These are phyloP conservation scores for Colletotrichum camelliae DNA, from an alignment of 2,329 filamentous ascomycete genomes.

Conservation along the genomic window DNA sequence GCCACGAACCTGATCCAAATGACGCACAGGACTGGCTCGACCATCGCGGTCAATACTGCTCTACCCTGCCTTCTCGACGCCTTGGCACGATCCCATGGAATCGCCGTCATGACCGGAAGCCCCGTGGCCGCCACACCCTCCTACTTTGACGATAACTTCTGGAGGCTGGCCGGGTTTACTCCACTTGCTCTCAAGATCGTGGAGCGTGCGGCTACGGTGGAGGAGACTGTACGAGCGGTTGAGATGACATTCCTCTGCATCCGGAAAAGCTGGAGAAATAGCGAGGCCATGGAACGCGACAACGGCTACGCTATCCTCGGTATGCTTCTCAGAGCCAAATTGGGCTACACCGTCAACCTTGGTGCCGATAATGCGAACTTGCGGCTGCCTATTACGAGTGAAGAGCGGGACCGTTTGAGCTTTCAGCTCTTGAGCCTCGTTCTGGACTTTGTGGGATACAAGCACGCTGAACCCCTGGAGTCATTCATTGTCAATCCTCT, in stretches of 20 bases:
- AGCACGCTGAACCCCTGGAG: slow-evolving; percentile 77
- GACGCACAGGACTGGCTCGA: slow-evolving; percentile 75
- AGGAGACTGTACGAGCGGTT: slow-evolving; percentile 77
- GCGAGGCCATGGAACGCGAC: slow-evolving; percentile 96
- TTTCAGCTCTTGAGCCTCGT: slow-evolving; percentile 77
- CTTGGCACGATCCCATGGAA: slow-evolving; percentile 79
- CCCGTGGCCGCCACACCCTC: slow-evolving; percentile 83
- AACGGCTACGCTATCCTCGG: slow-evolving; percentile 91
- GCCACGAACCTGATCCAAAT: slow-evolving; percentile 71
- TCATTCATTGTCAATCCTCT: slow-evolving; percentile 96
- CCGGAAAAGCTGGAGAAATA: slow-evolving; percentile 93
- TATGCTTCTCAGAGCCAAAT: slow-evolving; percentile 82
- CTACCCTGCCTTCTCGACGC: slow-evolving; percentile 89
- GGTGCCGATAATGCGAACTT: slow-evolving; percentile 29
- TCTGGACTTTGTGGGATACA: slow-evolving; percentile 88
- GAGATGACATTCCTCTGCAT: slow-evolving; percentile 87
- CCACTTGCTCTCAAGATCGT: slow-evolving; percentile 85
- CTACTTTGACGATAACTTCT: slow-evolving; percentile 88
- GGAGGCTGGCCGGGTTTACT: slow-evolving; percentile 91
- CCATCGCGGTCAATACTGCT: slow-evolving; percentile 87
- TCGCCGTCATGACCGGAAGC: slow-evolving; percentile 81
- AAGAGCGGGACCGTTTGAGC: slow-evolving; percentile 60
- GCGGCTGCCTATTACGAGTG: slow-evolving; percentile 51
- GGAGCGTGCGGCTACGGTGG: slow-evolving; percentile 73
- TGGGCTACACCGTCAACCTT: slow-evolving; percentile 57